Evolutionary conservation across 805 yeast species (phyloP).

Genomic region (Ogataea glucozyma): DNA sequence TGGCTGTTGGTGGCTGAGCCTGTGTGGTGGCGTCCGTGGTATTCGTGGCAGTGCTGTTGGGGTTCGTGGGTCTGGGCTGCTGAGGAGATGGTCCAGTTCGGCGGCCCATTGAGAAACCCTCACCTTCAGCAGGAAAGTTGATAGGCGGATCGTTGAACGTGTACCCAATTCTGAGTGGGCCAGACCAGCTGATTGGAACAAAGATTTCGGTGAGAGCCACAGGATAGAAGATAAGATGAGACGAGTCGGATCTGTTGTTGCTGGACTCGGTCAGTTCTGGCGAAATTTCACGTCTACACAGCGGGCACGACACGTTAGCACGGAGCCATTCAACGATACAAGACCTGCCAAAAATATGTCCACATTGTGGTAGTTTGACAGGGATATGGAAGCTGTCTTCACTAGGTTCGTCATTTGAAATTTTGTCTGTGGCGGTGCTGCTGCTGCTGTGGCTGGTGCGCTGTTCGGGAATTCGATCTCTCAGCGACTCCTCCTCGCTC

Average conservation of each 20-base stretch:
- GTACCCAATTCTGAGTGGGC: slow-evolving; percentile 24
- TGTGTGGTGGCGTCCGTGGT: background rate
- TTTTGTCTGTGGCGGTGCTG: slow-evolving; percentile 4
- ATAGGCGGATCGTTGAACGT: slow-evolving; percentile 29
- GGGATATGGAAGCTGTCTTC: slow-evolving; percentile 57
- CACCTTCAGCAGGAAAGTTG: slow-evolving; percentile 30
- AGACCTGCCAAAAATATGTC: slow-evolving; percentile 76
- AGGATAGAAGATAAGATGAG: slow-evolving; percentile 26
- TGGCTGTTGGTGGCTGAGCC: background rate
- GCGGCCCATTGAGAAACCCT: slow-evolving; percentile 30
- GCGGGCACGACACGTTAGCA: slow-evolving; percentile 72
- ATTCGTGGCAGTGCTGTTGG: slow-evolving; percentile 5
- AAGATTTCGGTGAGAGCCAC: slow-evolving; percentile 33
- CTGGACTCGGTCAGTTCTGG: slow-evolving; percentile 24
- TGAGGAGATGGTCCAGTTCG: slow-evolving; percentile 26
- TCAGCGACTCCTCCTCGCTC: slow-evolving; percentile 7
- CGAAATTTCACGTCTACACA: slow-evolving; percentile 64
- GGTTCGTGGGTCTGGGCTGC: background rate
- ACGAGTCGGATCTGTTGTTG: slow-evolving; percentile 7
- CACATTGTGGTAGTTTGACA: slow-evolving; percentile 69
- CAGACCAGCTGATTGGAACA: slow-evolving; percentile 34
- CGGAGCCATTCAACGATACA: slow-evolving; percentile 82
- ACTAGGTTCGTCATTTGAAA: slow-evolving; percentile 16
- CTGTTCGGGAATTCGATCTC: background rate
- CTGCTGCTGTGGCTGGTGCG: background rate